Percentiles rank a stretch among this genome's conserved stretches.
phyloP scores from a whole-genome alignment of 257 asterid species.

The Solanum chilense region DNA sequence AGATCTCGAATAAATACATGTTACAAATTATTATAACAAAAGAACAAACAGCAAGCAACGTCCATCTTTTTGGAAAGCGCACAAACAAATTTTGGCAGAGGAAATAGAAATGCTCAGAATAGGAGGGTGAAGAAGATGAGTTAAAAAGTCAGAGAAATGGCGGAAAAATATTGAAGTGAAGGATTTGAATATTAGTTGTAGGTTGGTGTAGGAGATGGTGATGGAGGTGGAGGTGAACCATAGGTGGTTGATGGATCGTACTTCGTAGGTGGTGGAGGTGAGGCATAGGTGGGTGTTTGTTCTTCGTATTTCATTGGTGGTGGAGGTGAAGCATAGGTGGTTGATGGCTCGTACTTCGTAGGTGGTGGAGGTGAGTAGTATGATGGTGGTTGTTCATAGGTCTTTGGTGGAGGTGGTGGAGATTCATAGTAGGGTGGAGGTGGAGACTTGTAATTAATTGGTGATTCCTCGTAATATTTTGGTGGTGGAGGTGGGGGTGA shows the following conservation, averaged over 20 bases:
- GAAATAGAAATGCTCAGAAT: not conserved
- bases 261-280: not conserved
- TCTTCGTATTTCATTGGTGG: not conserved
- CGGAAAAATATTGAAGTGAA: not conserved
- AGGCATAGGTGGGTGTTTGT: not conserved
- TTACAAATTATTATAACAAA: not conserved
- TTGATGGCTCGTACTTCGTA: not conserved
- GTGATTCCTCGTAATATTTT: not conserved
- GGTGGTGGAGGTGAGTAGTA: not conserved
- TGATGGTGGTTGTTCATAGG: not conserved
- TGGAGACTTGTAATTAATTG: not conserved
- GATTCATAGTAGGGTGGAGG: not conserved
- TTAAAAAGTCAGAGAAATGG: not conserved
- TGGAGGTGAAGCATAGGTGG: not conserved
- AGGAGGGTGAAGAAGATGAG: not conserved
- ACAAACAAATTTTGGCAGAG: not conserved
- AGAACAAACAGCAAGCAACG: not conserved
- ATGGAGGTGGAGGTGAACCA: not conserved
- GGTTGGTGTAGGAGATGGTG: not conserved
- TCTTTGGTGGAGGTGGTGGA: not conserved
- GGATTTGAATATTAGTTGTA: not conserved
- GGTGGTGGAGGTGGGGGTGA: not conserved
- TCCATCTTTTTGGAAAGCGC: not conserved
- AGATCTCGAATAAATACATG: not conserved
- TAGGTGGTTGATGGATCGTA: not conserved